Evolutionary conservation across 495 filamentous ascomycete species (phyloP).

Genomic region (Aspergillus ellipticus): DNA sequence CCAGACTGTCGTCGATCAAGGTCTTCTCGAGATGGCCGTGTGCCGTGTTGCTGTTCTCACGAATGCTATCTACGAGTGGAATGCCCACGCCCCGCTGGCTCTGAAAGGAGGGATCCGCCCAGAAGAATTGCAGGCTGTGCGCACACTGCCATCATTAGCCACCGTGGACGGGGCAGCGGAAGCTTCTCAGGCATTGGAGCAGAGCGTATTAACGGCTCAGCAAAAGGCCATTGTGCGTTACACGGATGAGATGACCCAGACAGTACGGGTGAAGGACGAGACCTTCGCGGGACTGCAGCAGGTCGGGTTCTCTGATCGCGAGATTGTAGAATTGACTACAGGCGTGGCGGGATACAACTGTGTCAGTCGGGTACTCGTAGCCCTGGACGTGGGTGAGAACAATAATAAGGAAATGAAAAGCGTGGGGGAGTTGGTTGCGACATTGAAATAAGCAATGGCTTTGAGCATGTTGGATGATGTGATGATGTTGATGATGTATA

Average conservation of each 20-base stretch:
- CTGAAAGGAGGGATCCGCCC: conserved; percentile 35
- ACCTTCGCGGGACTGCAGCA: conserved; percentile 57
- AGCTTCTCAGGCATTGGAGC: conserved; percentile 23
- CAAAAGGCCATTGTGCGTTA: conserved; percentile 61
- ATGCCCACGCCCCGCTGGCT: conserved; percentile 66
- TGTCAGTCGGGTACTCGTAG: conserved; percentile 79
- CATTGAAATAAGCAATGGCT: conserved; percentile 12
- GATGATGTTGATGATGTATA: too few species aligned
- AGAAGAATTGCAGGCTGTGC: conserved; percentile 44
- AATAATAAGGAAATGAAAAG: conserved; percentile 41
- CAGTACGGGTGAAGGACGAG: conserved; percentile 52
- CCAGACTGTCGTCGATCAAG: conserved; percentile 58
- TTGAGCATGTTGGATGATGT: too few species aligned
- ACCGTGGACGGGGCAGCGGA: conserved; percentile 24
- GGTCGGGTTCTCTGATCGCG: conserved; percentile 50
- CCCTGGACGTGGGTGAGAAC: conserved; percentile 64
- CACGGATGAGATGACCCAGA: conserved; percentile 65
- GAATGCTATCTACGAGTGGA: conserved; percentile 75
- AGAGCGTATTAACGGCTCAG: conserved; percentile 47
- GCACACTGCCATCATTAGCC: too few species aligned
- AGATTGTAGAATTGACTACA: conserved; percentile 66
- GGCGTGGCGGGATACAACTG: conserved; percentile 83
- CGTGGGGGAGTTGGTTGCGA: conserved; percentile 35
- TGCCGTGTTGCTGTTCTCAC: conserved; percentile 69
- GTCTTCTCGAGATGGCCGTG: conserved; percentile 41